Base-by-base conservation (phyloP, 2,329 filamentous ascomycete species). In the Epicoccum sorghinum region DNA sequence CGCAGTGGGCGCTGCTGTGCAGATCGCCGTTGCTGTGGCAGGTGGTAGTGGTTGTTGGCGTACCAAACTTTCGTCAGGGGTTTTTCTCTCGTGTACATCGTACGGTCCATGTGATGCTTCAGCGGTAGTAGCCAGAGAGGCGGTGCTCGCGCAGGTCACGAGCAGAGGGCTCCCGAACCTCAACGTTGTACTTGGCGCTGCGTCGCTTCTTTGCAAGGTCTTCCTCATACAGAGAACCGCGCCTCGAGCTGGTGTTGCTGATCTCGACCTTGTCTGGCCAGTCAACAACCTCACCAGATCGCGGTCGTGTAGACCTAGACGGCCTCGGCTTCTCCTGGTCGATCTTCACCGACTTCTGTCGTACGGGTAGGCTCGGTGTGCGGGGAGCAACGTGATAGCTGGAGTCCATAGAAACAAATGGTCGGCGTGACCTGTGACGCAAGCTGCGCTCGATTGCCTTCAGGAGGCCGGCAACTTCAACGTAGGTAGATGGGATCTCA, bases 371-470 rank as follows among this genome's bases (percentile, higher is more conserved):
- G 7, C 62, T 42, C 13, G 68, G 59, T 49, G 68, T 66, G 57
- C 76, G 76, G 29, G 75, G 65, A n/a, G 75, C 65, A 30, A 77
- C 67, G 52, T 76, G 73, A 64, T 78, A 78, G 59, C 67, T 72
- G 49, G 68, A 66, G 62, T 79, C 77, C 71, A 78, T 77, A 67
- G 72, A 77, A 60, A 79, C 68, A 57, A 79, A 74, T 12, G 76
- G 72, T 7, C 60, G 64, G 55, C 64, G 68, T 46, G 65, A 70
- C 52, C 67, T 70, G 66, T 67, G 68, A 38, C 75, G 69, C 35
- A 75, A 55, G 61, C 64, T 68, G 52, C 75, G 75, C 58, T 78
- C 76, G 52, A 77, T 74, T 29, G 75, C 75, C 58, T 68, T 75
- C 42, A 80, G 67, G 5, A 80, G 74, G 36, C 69, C 64, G 27